Evolutionary conservation across 192 early-diverging fungal species (phyloP).

Genomic region (Coemansia asiatica): DNA sequence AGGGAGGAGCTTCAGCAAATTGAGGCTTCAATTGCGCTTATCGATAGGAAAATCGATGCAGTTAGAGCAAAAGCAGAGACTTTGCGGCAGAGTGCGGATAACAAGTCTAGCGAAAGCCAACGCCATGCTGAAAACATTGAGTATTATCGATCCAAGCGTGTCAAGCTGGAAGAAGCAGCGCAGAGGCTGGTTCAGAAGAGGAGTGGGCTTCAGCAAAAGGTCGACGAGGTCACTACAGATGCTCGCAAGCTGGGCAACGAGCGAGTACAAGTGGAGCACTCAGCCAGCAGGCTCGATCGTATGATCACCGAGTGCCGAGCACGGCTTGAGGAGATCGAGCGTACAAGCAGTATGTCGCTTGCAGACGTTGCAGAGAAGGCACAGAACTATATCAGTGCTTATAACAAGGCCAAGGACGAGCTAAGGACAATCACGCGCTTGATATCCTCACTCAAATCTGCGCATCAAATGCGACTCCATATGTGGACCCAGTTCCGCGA

Average conservation of each 20-base stretch:
- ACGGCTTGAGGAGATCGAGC: slow-evolving; percentile 60
- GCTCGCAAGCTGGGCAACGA: slow-evolving; percentile 61
- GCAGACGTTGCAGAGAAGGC: slow-evolving; percentile 65
- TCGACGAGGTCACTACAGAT: slow-evolving; percentile 54
- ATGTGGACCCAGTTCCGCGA: slow-evolving; percentile 70
- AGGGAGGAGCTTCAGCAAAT: slow-evolving; percentile 34
- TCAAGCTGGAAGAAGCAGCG: slow-evolving; percentile 34
- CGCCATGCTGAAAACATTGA: slow-evolving; percentile 47
- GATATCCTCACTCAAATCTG: slow-evolving; percentile 55
- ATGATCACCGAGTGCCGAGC: slow-evolving; percentile 58
- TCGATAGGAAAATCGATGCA: slow-evolving; percentile 37
- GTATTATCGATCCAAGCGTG: slow-evolving; percentile 60
- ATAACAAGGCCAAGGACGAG: slow-evolving; percentile 57
- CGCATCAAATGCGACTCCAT: slow-evolving; percentile 61
- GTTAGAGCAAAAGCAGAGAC: slow-evolving; percentile 30
- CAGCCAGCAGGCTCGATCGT: slow-evolving; percentile 59
- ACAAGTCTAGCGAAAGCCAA: slow-evolving; percentile 28
- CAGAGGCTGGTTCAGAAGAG: slow-evolving; percentile 21
- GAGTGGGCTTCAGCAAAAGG: slow-evolving; percentile 21
- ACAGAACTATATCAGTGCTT: slow-evolving; percentile 51
- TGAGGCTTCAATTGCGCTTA: slow-evolving; percentile 21
- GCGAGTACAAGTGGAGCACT: slow-evolving; percentile 59
- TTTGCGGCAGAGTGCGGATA: slow-evolving; percentile 38
- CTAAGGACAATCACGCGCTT: slow-evolving; percentile 56
- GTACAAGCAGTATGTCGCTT: slow-evolving; percentile 58